A percentile compares a stretch with the other conserved stretches of the same genome.
These are phyloP conservation scores for Dunaliella sp. DNA, from an alignment of 139 green algal genomes.

Conservation along the genomic window DNA sequence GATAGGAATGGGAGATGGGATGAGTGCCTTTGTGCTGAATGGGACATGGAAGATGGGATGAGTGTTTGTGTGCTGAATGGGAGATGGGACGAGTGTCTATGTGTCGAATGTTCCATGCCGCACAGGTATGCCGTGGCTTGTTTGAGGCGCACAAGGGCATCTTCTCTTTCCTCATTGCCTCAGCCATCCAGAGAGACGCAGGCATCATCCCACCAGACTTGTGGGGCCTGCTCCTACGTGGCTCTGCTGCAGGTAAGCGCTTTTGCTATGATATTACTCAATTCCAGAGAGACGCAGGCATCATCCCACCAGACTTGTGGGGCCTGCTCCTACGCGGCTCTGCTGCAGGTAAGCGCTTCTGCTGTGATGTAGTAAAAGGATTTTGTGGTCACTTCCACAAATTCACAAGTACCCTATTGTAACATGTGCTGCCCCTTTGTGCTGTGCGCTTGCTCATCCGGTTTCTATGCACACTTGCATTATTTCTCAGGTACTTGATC, in stretches of 20 bases:
- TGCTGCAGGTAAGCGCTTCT: constrained; percentile 5
- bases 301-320: constrained; percentile 57
- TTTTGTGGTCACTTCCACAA: too few relatives aligned
- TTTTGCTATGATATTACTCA: too few relatives aligned
- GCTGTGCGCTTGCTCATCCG: too few relatives aligned
- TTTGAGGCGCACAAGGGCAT: constrained; percentile 80
- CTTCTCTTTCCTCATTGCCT: constrained; percentile 71
- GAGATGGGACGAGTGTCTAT: background rate
- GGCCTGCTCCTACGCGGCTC: constrained; percentile 65
- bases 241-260: constrained; percentile 19
- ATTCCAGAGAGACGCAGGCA: constrained; percentile 31
- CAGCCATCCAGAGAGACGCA: constrained; percentile 36
- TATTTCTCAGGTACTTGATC: too few relatives aligned
- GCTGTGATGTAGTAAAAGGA: too few relatives aligned
- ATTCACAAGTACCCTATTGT: too few relatives aligned
- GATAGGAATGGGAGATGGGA: too few relatives aligned
- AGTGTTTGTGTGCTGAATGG: background rate
- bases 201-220: constrained; percentile 43
- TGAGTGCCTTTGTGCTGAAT: background rate
- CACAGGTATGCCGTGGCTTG: constrained; percentile 54
- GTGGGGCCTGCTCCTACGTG: constrained; percentile 75
- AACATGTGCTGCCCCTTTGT: too few relatives aligned
- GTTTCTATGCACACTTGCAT: too few relatives aligned
- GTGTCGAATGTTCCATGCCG: background rate
- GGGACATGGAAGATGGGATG: background rate